Conservation (phyloP, 1,284 basidiomycete genomes). For the Austroboletus niveus region DNA sequence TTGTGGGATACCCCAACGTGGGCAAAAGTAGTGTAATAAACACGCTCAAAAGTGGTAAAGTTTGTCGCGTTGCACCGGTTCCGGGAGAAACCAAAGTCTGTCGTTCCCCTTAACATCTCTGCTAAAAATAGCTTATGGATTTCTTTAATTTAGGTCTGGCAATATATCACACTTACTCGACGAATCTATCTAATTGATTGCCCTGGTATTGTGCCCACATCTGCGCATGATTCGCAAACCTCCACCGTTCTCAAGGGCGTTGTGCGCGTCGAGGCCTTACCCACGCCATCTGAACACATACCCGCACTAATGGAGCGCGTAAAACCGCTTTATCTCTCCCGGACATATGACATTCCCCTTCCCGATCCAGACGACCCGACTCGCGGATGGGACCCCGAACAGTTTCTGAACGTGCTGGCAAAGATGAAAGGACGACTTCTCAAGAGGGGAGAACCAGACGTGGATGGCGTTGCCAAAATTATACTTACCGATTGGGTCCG, state of each 20-base stretch:
- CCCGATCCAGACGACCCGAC: slow-evolving; percentile 54
- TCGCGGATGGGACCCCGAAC: slow-evolving; percentile 69
- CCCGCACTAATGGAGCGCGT: slow-evolving; percentile 86
- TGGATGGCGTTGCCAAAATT: slow-evolving; percentile 93
- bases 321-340: slow-evolving; percentile 88
- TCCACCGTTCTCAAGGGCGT: slow-evolving; percentile 96
- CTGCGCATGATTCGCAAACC: slow-evolving; percentile 88
- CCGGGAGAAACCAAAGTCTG: slow-evolving; percentile 96
- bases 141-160: slow-evolving; percentile 75
- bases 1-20: slow-evolving; percentile 98
- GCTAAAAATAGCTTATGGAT: slow-evolving; percentile 6
- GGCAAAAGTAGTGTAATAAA: slow-evolving; percentile 99
- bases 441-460: slow-evolving; percentile 93
- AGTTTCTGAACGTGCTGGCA: slow-evolving; percentile 84
- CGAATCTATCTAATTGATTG: slow-evolving; percentile 99
- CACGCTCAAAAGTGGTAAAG: slow-evolving; percentile 97
- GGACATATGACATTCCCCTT: slow-evolving; percentile 82
- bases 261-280: slow-evolving; percentile 93
- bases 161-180: slow-evolving; percentile 96
- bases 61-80: slow-evolving; percentile 95
- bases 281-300: slow-evolving; percentile 93
- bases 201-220: slow-evolving; percentile 96
- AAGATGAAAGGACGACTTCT: slow-evolving; percentile 90
- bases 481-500: slow-evolving; percentile 97
- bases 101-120: slow-evolving; percentile 2